These are phyloP conservation scores for Fusarium nodosum DNA, from an alignment of 2,329 filamentous ascomycete species.

Conservation along the genomic window DNA sequence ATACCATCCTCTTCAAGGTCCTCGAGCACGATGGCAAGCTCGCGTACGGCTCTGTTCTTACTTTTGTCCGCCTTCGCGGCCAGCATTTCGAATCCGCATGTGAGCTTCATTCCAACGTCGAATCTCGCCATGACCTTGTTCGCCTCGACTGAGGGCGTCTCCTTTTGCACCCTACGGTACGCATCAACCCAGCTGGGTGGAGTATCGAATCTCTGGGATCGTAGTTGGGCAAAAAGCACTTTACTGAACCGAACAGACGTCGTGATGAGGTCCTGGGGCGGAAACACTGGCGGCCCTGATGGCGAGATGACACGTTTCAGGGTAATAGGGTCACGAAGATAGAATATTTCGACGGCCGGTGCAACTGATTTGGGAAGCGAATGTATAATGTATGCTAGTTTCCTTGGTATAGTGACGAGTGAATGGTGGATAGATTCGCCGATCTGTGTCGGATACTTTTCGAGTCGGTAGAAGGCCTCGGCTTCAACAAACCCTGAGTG, in stretches of 20 bases:
- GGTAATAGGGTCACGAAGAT: constrained; percentile 85
- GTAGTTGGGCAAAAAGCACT: constrained; percentile 90
- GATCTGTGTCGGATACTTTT: constrained; percentile 85
- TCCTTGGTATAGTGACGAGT: constrained; percentile 80
- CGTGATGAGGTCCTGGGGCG: constrained; percentile 82
- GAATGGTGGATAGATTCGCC: constrained; percentile 81
- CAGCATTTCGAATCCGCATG: constrained; percentile 92
- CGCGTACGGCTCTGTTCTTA: constrained; percentile 77
- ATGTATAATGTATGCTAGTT: constrained; percentile 83
- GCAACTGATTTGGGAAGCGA: constrained; percentile 81
- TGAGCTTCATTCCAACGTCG: constrained; percentile 88
- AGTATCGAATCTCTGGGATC: constrained; percentile 84
- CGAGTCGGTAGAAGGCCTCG: constrained; percentile 90
- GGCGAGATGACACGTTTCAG: constrained; percentile 76
- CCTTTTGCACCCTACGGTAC: constrained; percentile 42
- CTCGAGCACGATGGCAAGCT: constrained; percentile 81
- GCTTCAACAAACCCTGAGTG: constrained; percentile 82
- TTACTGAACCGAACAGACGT: constrained; percentile 87
- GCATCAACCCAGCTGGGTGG: constrained; percentile 65
- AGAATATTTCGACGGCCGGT: constrained; percentile 90
- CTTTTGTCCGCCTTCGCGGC: constrained; percentile 75
- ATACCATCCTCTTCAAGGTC: constrained; percentile 81
- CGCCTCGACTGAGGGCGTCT: constrained; percentile 24
- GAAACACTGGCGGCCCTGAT: constrained; percentile 71
- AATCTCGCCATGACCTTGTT: constrained; percentile 53